Percentiles rank a stretch among this genome's conserved stretches.
Conservation (phyloP, 2,329 filamentous ascomycete species). For the Penicillium concentricum region DNA sequence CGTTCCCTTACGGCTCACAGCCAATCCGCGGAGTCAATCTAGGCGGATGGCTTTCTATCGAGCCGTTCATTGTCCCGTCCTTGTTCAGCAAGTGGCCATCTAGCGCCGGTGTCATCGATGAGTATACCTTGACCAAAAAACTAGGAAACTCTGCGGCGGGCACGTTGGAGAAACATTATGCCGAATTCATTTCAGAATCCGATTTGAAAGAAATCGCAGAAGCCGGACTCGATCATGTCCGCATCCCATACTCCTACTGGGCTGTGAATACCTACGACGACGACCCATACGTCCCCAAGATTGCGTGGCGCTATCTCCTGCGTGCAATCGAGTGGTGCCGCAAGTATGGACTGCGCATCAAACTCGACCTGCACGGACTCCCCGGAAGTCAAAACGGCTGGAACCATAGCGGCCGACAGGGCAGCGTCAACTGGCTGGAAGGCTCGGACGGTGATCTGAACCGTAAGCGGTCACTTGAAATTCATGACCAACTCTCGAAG, state of each 20-base stretch:
- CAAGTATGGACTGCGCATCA: slow-evolving; percentile 86
- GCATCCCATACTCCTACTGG: slow-evolving; percentile 96
- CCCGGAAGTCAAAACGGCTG: slow-evolving; percentile 96
- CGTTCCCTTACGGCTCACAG: slow-evolving; percentile 74
- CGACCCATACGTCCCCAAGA: slow-evolving; percentile 83
- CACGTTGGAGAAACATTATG: slow-evolving; percentile 86
- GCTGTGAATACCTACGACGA: slow-evolving; percentile 78
- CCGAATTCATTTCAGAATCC: slow-evolving; percentile 78
- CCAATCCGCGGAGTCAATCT: slow-evolving; percentile 89
- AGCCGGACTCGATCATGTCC: slow-evolving; percentile 93
- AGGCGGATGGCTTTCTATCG: slow-evolving; percentile 89
- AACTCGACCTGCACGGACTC: slow-evolving; percentile 87
- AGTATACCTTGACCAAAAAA: slow-evolving; percentile 73
- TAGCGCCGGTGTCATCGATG: slow-evolving; percentile 72
- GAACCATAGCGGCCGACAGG: slow-evolving; percentile 90
- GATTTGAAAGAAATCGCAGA: slow-evolving; percentile 81
- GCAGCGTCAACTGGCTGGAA: slow-evolving; percentile 81
- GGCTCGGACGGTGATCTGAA: slow-evolving; percentile 81
- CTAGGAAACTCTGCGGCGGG: slow-evolving; percentile 66
- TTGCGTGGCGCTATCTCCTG: slow-evolving; percentile 90
- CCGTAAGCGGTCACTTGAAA: slow-evolving; percentile 75
- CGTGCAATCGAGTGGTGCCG: slow-evolving; percentile 91
- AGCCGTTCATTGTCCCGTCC: slow-evolving; percentile 94
- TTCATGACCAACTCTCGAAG: slow-evolving; percentile 80
- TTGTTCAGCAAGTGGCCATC: slow-evolving; percentile 70